A percentile compares a stretch with the other conserved stretches of the same genome.
These are phyloP conservation scores for Tolypocladium paradoxum DNA, from an alignment of 2,329 filamentous ascomycete genomes.

Conservation along the genomic window DNA sequence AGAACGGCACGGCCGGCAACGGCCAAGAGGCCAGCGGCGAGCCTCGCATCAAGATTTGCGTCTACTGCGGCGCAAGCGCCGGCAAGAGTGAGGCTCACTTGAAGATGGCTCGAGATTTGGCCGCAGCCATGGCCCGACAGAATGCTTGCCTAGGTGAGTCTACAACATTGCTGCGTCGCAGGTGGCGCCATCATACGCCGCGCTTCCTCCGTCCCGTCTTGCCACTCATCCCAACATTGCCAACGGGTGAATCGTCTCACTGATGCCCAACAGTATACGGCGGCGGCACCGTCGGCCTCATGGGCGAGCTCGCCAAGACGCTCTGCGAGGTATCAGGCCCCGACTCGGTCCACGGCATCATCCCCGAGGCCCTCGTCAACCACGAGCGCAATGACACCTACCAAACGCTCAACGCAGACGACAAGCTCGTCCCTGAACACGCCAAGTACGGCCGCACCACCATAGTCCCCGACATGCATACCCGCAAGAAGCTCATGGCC, in stretches of 20 bases:
- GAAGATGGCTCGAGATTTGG: slow-evolving; percentile 67
- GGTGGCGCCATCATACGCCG: background rate
- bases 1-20: background rate
- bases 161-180: background rate
- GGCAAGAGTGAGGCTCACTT: slow-evolving; percentile 67
- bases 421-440: slow-evolving; percentile 52
- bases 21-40: slow-evolving; percentile 16
- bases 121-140: slow-evolving; percentile 59
- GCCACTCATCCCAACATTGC: background rate
- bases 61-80: slow-evolving; percentile 80
- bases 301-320: slow-evolving; percentile 86
- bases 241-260: background rate
- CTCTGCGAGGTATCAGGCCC: slow-evolving; percentile 77
- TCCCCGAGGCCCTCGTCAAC: slow-evolving; percentile 72
- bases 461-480: slow-evolving; percentile 92
- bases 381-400: slow-evolving; percentile 61
- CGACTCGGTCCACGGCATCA: slow-evolving; percentile 79
- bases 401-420: slow-evolving; percentile 29
- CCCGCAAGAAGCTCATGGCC: slow-evolving; percentile 89
- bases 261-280: slow-evolving; percentile 60
- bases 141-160: slow-evolving; percentile 62
- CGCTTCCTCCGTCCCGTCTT: background rate
- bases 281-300: slow-evolving; percentile 85
- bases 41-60: slow-evolving; percentile 61
- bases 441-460: slow-evolving; percentile 70